Evolutionary conservation across 2,329 filamentous ascomycete species (phyloP), one percentile per base, ranked within the genome.

Genomic region (Seiridium unicorne): DNA sequence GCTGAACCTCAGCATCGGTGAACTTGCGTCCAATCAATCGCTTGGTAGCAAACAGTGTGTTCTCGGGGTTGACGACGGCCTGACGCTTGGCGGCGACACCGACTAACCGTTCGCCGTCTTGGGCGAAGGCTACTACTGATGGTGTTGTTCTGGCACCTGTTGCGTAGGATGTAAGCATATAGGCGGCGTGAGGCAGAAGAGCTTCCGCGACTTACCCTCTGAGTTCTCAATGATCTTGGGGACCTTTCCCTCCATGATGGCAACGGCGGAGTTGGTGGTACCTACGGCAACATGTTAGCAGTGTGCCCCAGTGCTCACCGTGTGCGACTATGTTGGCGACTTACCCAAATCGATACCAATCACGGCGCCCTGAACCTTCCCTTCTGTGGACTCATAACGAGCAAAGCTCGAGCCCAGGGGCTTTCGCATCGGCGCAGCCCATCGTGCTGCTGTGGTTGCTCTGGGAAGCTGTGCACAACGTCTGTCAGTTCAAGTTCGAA

Each of bases 11-110:
- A 67, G 83, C 76, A 71, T 98, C 94, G 77, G 86, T 92, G 85
- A 94, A 98, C 84, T 97, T 97, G 77, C 94, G 92, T 74, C 94
- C 94, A 78, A 98, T 97, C 77, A 98, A 88, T 87, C 94, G 92
- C 89, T 98, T 98, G 68, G 94, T 97, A 77, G 93, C 94, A 78
- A 97, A 98, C 61, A 98, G 88, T 61, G 94, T 98, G 85, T 97
- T 97, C 80, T 97, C 93, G 63, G 94, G 94, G 85, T 98, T 98
- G 73, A 98, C 93, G 70, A 97, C 94, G 66, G 93, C 94, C 83
- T 98, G 94, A 74, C 93, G 93, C 88, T 98, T 98, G 72, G 94
- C 94, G 64, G 94, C 92, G 68, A 97, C 93, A 90, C 94, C 94
- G 68, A 98, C 94, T 64, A 98, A 85, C 74, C 94, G 90, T 86